These are phyloP conservation scores for Fragosphaeria purpurea DNA, from an alignment of 2,329 filamentous ascomycete species.

Conservation along the genomic window DNA sequence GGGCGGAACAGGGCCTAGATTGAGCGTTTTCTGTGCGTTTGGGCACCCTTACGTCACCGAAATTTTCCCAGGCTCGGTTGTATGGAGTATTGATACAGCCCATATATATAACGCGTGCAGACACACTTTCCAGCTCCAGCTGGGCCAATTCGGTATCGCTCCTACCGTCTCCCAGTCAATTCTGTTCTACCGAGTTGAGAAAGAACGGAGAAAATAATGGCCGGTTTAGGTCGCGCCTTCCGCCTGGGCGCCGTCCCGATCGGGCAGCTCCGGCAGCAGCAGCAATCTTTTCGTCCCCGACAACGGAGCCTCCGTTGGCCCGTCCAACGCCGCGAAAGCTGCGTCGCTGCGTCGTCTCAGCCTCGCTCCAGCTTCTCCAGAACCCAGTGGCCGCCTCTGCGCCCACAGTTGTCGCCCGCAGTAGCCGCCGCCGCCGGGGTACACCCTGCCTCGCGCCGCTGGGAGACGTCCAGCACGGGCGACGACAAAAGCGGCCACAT, in stretches of 20 bases:
- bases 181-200: too few species aligned
- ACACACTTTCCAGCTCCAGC: too few species aligned
- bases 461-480: conserved; percentile 37
- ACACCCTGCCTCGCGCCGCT: conserved; percentile 17
- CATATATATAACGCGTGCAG: too few species aligned
- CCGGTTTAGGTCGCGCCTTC: conserved; percentile 7
- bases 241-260: conserved; percentile 3
- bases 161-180: too few species aligned
- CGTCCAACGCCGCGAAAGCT: not conserved
- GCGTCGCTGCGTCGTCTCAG: not conserved
- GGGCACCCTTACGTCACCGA: too few species aligned
- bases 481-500: conserved; percentile 74
- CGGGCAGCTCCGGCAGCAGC: conserved; percentile 1
- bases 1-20: too few species aligned
- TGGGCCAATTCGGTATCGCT: too few species aligned
- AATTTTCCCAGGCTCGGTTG: too few species aligned
- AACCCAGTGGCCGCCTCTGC: not conserved
- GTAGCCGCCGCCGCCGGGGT: not conserved
- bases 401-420: not conserved
- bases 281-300: not conserved
- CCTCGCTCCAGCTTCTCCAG: not conserved
- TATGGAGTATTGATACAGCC: too few species aligned
- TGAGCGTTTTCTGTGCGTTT: too few species aligned
- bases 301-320: not conserved
- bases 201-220: too few species aligned